These are phyloP conservation scores for Ustilago crameri DNA, from an alignment of 1,284 basidiomycete species.

Conservation along the genomic window DNA sequence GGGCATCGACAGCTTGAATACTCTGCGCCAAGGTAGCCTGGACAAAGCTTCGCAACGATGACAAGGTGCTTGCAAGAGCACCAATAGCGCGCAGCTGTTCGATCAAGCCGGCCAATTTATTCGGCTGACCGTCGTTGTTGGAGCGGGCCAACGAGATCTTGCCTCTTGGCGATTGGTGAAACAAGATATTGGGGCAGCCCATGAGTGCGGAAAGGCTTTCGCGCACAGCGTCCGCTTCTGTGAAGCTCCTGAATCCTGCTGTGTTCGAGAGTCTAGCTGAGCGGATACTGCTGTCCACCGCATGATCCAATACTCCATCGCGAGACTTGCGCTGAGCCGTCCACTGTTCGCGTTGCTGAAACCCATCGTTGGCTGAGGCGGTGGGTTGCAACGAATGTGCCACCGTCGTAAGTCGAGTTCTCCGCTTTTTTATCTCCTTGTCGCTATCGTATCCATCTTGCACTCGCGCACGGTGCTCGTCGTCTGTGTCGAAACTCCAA, in stretches of 20 bases:
- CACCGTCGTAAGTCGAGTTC: conserved; percentile 16
- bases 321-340: conserved; percentile 3
- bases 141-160: neutral
- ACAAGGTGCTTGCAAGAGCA: conserved; percentile 11
- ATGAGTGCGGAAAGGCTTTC: conserved; percentile 28
- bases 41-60: conserved; percentile 21
- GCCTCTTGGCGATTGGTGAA: neutral
- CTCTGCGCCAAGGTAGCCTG: conserved; percentile 13
- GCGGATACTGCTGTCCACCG: neutral
- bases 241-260: neutral
- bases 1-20: conserved; percentile 25
- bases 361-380: conserved; percentile 9
- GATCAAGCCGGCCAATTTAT: conserved; percentile 2
- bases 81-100: conserved; percentile 21
- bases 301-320: neutral
- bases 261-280: too few relatives aligned
- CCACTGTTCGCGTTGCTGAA: conserved; percentile 24
- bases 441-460: conserved; percentile 39
- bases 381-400: conserved; percentile 9
- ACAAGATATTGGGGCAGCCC: conserved; percentile 24
- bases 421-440: conserved; percentile 17
- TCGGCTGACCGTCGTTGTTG: neutral
- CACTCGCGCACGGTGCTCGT: conserved; percentile 9
- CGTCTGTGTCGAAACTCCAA: conserved; percentile 39
- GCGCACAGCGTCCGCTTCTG: conserved; percentile 32